Conservation (phyloP, 148 eudicot genomes). For the Vaccinium vitisidaea region DNA sequence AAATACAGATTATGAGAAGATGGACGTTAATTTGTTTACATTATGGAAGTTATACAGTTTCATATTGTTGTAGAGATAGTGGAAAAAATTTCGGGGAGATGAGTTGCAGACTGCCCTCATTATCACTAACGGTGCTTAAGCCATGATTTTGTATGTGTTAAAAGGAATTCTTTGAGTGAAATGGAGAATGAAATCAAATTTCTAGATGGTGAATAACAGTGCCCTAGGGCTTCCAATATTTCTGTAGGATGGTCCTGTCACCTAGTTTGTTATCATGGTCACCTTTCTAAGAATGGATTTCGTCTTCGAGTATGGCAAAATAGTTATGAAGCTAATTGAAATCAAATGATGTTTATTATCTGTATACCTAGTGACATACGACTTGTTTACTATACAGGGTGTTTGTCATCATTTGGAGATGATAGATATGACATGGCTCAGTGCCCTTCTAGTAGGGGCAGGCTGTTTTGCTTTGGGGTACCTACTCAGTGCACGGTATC, state of each 20-base stretch:
- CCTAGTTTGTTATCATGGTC: neutral
- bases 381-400: conserved; percentile 22
- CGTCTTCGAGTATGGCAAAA: neutral
- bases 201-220: neutral
- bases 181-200: neutral
- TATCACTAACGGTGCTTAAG: neutral
- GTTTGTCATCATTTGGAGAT: conserved; percentile 26
- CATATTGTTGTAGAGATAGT: neutral
- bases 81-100: neutral
- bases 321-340: neutral
- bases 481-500: conserved; percentile 51
- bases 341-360: neutral
- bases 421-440: conserved; percentile 83
- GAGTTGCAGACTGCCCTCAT: neutral
- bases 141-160: neutral
- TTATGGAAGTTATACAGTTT: neutral
- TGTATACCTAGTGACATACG: neutral
- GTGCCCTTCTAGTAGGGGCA: conserved; percentile 80
- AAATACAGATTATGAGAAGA: neutral
- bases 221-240: neutral
- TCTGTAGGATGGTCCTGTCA: neutral
- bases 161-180: neutral
- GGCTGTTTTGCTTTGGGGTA: conserved; percentile 89
- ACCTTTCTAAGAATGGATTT: conserved; percentile 7
- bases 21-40: neutral